Percentiles rank a stretch among this genome's conserved stretches.
These are phyloP conservation scores for Sporisorium sorghi DNA, from an alignment of 1,284 basidiomycete genomes.

Conservation along the genomic window DNA sequence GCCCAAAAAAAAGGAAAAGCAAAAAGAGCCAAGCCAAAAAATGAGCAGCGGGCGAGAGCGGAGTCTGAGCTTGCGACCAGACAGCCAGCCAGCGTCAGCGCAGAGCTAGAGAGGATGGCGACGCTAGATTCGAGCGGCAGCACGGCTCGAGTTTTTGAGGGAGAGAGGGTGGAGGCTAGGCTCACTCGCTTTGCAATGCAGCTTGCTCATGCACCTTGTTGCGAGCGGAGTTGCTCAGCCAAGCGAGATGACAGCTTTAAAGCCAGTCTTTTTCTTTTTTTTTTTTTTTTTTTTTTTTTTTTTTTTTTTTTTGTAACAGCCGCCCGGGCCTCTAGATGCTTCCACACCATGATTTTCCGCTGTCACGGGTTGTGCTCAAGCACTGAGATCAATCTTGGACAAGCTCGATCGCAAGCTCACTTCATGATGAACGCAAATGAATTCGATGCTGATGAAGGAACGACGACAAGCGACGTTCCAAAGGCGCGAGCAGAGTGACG, in stretches of 20 bases:
- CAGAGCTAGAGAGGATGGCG: background rate
- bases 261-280: no score
- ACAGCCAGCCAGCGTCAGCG: background rate
- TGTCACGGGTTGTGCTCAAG: no score
- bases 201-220: background rate
- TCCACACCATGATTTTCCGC: no score
- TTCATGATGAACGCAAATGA: background rate
- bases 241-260: constrained; percentile 6
- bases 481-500: constrained; percentile 15
- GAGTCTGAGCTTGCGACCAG: background rate
- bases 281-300: no score
- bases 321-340: no score
- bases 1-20: background rate
- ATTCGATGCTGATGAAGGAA: background rate
- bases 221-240: constrained; percentile 20
- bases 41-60: no score
- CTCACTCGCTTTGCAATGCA: background rate
- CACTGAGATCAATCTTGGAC: no score
- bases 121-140: background rate
- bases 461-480: background rate
- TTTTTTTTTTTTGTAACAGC: no score
- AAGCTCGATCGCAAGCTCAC: no score
- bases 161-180: background rate
- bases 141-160: background rate
- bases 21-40: constrained; percentile 2